Evolutionary conservation across 495 filamentous ascomycete species (phyloP).

Genomic region (Penicillium malachiteum): DNA sequence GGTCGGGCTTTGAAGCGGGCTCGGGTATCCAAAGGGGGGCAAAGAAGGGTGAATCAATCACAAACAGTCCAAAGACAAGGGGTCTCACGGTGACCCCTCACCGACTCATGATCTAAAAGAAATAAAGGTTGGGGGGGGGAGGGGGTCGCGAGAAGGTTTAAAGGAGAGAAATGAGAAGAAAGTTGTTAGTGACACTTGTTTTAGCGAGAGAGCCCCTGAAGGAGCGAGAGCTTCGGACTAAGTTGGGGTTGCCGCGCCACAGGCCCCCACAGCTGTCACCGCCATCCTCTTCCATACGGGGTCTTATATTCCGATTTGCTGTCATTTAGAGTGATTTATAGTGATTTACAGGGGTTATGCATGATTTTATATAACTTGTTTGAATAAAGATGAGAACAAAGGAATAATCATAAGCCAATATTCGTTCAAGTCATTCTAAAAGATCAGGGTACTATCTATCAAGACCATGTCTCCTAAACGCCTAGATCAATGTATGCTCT

Average conservation of each 20-base stretch:
- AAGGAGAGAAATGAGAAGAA: constrained; percentile 14
- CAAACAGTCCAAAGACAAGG: constrained; percentile 31
- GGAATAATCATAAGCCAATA: too few species aligned
- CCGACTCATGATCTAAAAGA: constrained; percentile 26
- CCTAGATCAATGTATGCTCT: neutral
- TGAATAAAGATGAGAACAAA: too few species aligned
- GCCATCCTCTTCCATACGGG: constrained; percentile 15
- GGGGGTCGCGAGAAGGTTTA: neutral
- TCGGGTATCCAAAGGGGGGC: constrained; percentile 10
- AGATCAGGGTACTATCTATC: neutral
- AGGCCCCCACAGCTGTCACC: constrained; percentile 35
- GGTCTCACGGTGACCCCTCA: constrained; percentile 30
- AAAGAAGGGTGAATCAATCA: constrained; percentile 17
- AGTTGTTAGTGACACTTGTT: constrained; percentile 33
- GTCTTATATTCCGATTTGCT: neutral
- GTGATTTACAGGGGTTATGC: too few species aligned
- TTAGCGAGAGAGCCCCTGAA: constrained; percentile 47
- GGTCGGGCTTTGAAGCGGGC: neutral
- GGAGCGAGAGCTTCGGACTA: constrained; percentile 29
- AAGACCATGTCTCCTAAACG: neutral
- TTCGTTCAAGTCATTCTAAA: too few species aligned
- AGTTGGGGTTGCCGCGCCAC: constrained; percentile 38
- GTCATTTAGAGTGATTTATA: neutral
- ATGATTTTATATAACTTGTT: too few species aligned
- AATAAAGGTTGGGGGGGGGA: constrained; percentile 13